phyloP scores from a whole-genome alignment of 31 red algal genomes.

The Bonnemaisonia californica region DNA sequence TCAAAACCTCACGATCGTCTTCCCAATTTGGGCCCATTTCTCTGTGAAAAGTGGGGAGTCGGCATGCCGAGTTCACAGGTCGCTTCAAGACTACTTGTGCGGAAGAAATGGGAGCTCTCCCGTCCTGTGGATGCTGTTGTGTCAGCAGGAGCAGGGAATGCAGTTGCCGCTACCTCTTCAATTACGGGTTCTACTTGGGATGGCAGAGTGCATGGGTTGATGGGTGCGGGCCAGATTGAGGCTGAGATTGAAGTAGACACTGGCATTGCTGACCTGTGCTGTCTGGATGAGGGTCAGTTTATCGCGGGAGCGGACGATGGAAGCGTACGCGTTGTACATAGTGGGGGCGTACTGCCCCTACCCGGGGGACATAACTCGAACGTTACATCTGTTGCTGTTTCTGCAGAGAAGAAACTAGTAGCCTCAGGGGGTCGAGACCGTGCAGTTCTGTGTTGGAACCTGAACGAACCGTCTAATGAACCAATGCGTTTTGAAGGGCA shows the following conservation, averaged over 20 bases:
- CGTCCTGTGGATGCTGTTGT: conserved; percentile 83
- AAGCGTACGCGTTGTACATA: conserved; percentile 73
- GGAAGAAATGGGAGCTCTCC: conserved; percentile 64
- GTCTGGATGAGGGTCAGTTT: conserved; percentile 83
- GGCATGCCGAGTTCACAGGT: not conserved
- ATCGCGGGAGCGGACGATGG: conserved; percentile 84
- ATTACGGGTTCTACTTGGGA: conserved; percentile 86
- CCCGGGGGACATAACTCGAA: conserved; percentile 73
- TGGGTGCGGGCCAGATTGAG: conserved; percentile 80
- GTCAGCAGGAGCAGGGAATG: conserved; percentile 79
- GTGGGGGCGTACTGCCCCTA: conserved; percentile 71
- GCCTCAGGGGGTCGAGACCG: conserved; percentile 72
- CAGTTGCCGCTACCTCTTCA: conserved; percentile 80
- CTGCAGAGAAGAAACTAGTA: conserved; percentile 56
- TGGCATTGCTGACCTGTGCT: conserved; percentile 75
- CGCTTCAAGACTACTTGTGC: conserved; percentile 27
- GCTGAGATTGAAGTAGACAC: conserved; percentile 80
- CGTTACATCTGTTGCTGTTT: conserved; percentile 62
- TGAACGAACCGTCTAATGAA: conserved; percentile 63
- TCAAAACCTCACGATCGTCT: too few species aligned
- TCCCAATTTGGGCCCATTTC: too few species aligned
- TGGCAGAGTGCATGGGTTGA: conserved; percentile 79
- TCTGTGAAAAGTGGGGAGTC: too few species aligned
- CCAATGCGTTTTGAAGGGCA: conserved; percentile 82
- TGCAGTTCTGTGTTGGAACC: conserved; percentile 74